phyloP scores from a whole-genome alignment of 2,329 filamentous ascomycete genomes.

The Diaporthe sp. region DNA sequence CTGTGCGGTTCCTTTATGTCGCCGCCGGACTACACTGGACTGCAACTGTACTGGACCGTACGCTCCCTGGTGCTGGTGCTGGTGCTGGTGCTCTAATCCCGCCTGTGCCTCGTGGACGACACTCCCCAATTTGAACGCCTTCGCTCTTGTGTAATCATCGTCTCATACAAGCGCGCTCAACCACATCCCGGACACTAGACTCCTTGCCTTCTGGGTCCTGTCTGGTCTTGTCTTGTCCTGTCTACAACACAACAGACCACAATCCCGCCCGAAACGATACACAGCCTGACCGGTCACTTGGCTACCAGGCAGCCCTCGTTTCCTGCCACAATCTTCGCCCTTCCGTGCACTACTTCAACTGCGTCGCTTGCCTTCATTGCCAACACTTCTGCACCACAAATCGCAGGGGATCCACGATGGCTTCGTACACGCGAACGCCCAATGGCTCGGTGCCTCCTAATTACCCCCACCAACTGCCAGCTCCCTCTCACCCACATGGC shows the following conservation, averaged over 20 bases:
- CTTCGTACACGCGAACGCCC: slow-evolving; percentile 39
- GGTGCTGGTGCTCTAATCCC: background rate
- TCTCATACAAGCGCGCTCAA: slow-evolving; percentile 10
- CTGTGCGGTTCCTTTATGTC: slow-evolving; percentile 25
- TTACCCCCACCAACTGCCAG: slow-evolving; percentile 40
- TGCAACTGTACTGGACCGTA: slow-evolving; percentile 5
- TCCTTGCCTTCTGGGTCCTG: slow-evolving; percentile 2
- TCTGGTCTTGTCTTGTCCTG: slow-evolving; percentile 10
- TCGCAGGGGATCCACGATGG: slow-evolving; percentile 20
- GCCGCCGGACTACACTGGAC: slow-evolving; percentile 13
- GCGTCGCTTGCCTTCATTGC: background rate
- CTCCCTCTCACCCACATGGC: slow-evolving; percentile 37
- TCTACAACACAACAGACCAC: slow-evolving; percentile 8
- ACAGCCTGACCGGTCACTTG: background rate
- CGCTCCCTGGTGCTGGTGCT: background rate
- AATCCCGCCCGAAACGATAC: background rate
- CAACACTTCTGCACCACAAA: background rate
- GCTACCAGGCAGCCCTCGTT: background rate
- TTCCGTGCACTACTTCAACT: background rate
- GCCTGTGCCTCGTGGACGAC: background rate
- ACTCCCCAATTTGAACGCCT: background rate
- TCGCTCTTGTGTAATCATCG: slow-evolving; percentile 25
- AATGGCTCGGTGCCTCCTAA: slow-evolving; percentile 40
- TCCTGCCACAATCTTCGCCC: background rate
- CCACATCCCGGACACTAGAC: background rate